phyloP scores from a whole-genome alignment of 192 early-diverging fungal genomes.

The Backusella morwellensis region DNA sequence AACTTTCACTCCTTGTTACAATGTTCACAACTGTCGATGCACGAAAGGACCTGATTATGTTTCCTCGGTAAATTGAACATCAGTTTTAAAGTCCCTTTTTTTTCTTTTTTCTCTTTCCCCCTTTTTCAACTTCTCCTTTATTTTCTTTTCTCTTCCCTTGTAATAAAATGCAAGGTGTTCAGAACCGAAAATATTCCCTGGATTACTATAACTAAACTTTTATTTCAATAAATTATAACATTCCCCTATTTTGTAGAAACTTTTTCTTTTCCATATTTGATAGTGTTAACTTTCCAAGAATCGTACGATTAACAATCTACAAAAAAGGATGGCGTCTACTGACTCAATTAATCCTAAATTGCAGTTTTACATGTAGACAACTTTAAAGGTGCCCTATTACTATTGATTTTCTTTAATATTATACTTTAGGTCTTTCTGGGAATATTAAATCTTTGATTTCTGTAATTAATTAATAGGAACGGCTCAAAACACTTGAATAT shows the following conservation, averaged over 20 bases:
- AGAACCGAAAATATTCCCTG: not conserved
- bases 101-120: not conserved
- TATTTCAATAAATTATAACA: not conserved
- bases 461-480: not conserved
- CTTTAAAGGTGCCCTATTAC: not conserved
- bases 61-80: slow-evolving; percentile 1
- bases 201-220: not conserved
- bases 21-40: not conserved
- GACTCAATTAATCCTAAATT: not conserved
- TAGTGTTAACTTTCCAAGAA: not conserved
- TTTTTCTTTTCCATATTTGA: not conserved
- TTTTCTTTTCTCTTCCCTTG: not conserved
- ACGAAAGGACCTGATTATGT: not conserved
- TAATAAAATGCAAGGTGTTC: not conserved
- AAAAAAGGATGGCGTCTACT: not conserved
- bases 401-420: not conserved
- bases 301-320: not conserved
- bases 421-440: not conserved
- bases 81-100: not conserved
- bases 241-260: not conserved
- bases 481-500: not conserved
- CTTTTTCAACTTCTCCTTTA: not conserved
- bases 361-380: not conserved
- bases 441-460: not conserved
- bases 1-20: not conserved